Evolutionary conservation across 2,329 filamentous ascomycete genomes (phyloP).

Genomic region (Emericellopsis atlantica): DNA sequence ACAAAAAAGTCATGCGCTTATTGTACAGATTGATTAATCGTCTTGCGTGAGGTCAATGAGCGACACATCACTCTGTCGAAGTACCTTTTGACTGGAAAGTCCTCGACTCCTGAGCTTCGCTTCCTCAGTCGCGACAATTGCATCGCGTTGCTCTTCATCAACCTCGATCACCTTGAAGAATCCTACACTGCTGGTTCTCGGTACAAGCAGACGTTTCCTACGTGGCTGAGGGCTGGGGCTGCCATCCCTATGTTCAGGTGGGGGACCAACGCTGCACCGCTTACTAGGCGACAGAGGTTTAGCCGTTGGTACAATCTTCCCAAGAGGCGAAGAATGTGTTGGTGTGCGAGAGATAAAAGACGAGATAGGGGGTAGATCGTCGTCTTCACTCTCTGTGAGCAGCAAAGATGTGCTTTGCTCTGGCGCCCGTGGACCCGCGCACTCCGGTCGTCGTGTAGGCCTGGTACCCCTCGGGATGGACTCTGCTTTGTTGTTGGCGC

Average conservation of each 20-base stretch:
- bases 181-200: slow-evolving; percentile 20
- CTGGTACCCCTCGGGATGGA: too few species aligned
- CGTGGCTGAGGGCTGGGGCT: not conserved
- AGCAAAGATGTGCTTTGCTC: too few species aligned
- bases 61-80: slow-evolving; percentile 3
- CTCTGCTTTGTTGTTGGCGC: too few species aligned
- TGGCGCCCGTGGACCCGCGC: too few species aligned
- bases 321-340: too few species aligned
- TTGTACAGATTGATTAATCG: not conserved
- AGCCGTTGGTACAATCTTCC: too few species aligned
- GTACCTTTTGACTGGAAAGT: not conserved
- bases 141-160: not conserved
- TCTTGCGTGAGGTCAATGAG: slow-evolving; percentile 4
- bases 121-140: not conserved
- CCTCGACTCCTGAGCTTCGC: not conserved
- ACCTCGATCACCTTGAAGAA: slow-evolving; percentile 19
- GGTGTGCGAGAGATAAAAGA: not conserved
- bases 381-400: slow-evolving; percentile 2
- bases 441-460: too few species aligned
- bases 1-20: too few species aligned
- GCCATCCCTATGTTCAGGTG: too few species aligned
- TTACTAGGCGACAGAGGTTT: too few species aligned
- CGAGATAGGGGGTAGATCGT: not conserved
- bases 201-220: slow-evolving; percentile 25
- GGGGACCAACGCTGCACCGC: too few species aligned